A percentile compares a stretch with the other conserved stretches of the same genome.
phyloP scores from a whole-genome alignment of 192 early-diverging fungal species.

The Polychytrium aggregatum region DNA sequence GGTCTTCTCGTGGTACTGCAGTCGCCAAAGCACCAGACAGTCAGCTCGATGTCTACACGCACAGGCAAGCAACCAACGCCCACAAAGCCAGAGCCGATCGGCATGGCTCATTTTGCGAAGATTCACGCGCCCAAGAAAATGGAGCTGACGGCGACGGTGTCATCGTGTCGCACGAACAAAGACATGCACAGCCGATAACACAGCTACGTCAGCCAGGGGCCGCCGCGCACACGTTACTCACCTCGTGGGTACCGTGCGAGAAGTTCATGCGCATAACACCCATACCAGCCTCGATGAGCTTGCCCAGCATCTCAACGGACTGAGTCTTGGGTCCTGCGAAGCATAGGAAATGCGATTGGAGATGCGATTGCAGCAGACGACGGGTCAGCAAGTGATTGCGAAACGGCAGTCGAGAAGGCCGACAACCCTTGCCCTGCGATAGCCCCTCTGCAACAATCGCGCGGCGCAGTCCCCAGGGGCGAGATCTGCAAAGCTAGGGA shows the following conservation, averaged over 20 bases:
- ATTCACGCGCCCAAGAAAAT: too few relatives aligned
- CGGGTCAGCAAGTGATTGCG: too few relatives aligned
- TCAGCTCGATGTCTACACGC: neutral
- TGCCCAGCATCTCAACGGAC: slow-evolving; percentile 28
- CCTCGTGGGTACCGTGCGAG: slow-evolving; percentile 43
- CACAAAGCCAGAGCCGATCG: too few relatives aligned
- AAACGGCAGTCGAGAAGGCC: too few relatives aligned
- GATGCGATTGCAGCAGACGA: neutral
- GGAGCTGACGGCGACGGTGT: too few relatives aligned
- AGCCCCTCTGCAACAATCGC: too few relatives aligned
- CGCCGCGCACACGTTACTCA: slow-evolving; percentile 1
- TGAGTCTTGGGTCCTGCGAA: slow-evolving; percentile 44
- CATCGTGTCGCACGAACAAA: too few relatives aligned
- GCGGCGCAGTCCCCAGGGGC: too few relatives aligned
- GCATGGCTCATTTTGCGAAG: too few relatives aligned
- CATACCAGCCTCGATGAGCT: slow-evolving; percentile 40
- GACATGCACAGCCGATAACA: neutral
- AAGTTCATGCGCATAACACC: slow-evolving; percentile 46
- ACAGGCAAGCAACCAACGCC: too few relatives aligned
- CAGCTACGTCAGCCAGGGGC: too few relatives aligned
- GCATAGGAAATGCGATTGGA: neutral
- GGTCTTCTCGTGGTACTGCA: slow-evolving; percentile 38
- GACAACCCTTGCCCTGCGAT: too few relatives aligned
- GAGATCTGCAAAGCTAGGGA: neutral
- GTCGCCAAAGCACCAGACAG: neutral